Base-by-base conservation (phyloP, 352 stramenopile genomes). In the Phytopythium cucurbitacearum region DNA sequence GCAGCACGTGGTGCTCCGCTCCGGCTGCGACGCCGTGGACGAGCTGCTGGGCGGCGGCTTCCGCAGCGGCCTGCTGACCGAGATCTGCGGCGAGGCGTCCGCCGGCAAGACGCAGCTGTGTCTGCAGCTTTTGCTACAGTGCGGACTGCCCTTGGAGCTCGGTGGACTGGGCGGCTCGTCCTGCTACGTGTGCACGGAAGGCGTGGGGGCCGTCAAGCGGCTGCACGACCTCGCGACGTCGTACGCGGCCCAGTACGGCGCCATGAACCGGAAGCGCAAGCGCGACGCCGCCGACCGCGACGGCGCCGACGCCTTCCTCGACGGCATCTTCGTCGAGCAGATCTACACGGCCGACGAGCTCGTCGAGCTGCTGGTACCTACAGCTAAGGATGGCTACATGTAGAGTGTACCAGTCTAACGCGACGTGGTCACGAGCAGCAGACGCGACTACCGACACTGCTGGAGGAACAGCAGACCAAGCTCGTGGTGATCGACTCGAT, bases 101-200 rank as follows among this genome's bases (percentile, higher is more conserved):
- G 80, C 79, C 0, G 84, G 84, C 44, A 94, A 94, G 65, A 92
- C 84, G 35, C 84, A 94, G 53, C 43, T 94, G 47, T 81, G 73
- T 60, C 59, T 94, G 40, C 84, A 94, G 54, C 53, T 94, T 15
- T 58, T 94, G 33, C 60, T 94, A 16, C 81, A 89, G 47, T 80
- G 75, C 56, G 71, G 73, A 51, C 57, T 92, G 13, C 75, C 80
- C 1, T 15, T 40, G 21, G 53, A 56, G 8, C 49, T 85, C 16
- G 79, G 78, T 7, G 81, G 81, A 3, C 44, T 91, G 15, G 76
- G 80, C 38, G 67, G 69, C 16, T 81, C 74, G 0, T 76, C 80
- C 7, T 92, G 80, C 56, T 94, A 94, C 69, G 87, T 94, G 33
- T 87, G 76, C 51, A 91, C 84, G 0, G 84, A 94, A 40, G 79